A percentile compares a stretch with the other conserved stretches of the same genome.
Evolutionary conservation across 2,329 filamentous ascomycete species (phyloP).

Genomic region (Fusarium zealandicum): DNA sequence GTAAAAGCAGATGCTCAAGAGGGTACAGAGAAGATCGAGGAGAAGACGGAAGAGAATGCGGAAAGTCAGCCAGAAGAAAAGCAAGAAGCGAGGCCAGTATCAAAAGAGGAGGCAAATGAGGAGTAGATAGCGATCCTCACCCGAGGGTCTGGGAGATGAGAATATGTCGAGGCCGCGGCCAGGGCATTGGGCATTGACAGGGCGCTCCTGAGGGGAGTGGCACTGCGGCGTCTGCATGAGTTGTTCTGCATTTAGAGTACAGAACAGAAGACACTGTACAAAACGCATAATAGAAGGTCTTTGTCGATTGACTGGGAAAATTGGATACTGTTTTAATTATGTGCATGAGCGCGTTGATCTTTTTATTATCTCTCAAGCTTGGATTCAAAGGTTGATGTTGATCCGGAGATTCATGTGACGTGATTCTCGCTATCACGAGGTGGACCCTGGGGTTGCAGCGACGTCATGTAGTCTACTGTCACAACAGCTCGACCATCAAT

Average conservation of each 20-base stretch:
- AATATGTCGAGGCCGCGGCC: not conserved
- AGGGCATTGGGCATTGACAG: not conserved
- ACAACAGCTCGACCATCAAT: constrained; percentile 9
- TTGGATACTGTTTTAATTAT: not conserved
- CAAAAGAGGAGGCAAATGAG: constrained; percentile 2
- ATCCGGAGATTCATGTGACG: constrained; percentile 1
- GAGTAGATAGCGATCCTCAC: constrained; percentile 1
- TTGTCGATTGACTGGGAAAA: not conserved
- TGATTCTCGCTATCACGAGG: constrained; percentile 1
- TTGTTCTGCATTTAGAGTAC: constrained; percentile 10
- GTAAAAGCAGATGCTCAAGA: constrained; percentile 3
- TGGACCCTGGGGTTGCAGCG: constrained; percentile 1
- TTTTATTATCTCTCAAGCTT: too few relatives aligned
- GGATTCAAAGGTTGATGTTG: not conserved
- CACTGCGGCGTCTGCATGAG: constrained; percentile 11
- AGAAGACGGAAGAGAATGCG: constrained; percentile 1
- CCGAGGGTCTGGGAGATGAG: not conserved
- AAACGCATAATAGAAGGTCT: constrained; percentile 18
- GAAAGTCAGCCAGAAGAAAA: constrained; percentile 9
- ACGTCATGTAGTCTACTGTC: constrained; percentile 28
- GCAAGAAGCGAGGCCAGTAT: not conserved
- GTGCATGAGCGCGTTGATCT: not conserved
- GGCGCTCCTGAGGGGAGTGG: not conserved
- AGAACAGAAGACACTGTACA: constrained; percentile 7
- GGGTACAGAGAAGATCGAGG: not conserved